phyloP scores from a whole-genome alignment of 176 grass and related monocot species.

The Rhynchospora pubera region DNA sequence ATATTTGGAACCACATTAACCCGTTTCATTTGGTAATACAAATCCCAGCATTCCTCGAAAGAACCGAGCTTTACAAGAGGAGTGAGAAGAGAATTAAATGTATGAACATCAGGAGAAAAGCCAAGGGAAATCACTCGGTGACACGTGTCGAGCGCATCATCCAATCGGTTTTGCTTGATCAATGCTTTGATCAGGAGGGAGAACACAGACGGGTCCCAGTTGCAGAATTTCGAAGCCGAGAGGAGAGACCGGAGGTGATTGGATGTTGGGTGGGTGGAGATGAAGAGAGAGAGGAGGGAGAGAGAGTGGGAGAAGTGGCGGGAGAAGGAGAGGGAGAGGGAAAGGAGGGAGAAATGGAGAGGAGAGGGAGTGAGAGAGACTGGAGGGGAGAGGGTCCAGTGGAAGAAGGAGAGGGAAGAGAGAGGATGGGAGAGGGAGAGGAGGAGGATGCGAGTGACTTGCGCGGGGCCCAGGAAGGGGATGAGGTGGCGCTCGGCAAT shows the following conservation, averaged over 20 bases:
- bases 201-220: conserved; percentile 37
- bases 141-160: conserved; percentile 42
- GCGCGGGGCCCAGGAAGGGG: conserved; percentile 51
- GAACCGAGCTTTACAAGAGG: conserved; percentile 27
- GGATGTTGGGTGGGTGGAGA: conserved; percentile 38
- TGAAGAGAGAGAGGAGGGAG: conserved; percentile 45
- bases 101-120: conserved; percentile 35
- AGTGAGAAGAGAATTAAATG: conserved; percentile 65
- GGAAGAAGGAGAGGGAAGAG: conserved; percentile 56
- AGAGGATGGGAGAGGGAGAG: conserved; percentile 64
- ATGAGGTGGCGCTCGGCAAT: conserved; percentile 33
- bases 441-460: conserved; percentile 57
- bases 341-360: conserved; percentile 52
- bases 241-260: conserved; percentile 50
- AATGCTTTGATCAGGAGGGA: conserved; percentile 63
- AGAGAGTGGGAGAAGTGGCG: conserved; percentile 48
- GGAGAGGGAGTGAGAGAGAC: conserved; percentile 32
- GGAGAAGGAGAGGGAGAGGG: conserved; percentile 52
- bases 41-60: conserved; percentile 50
- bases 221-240: conserved; percentile 14
- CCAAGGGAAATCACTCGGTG: conserved; percentile 34
- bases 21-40: conserved; percentile 41
- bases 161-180: conserved; percentile 30
- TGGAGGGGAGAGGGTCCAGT: conserved; percentile 31
- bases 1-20: conserved; percentile 35